A percentile compares a stretch with the other conserved stretches of the same genome.
Evolutionary conservation across 2,329 filamentous ascomycete genomes (phyloP).

Genomic region (Aspergillus cejpii): DNA sequence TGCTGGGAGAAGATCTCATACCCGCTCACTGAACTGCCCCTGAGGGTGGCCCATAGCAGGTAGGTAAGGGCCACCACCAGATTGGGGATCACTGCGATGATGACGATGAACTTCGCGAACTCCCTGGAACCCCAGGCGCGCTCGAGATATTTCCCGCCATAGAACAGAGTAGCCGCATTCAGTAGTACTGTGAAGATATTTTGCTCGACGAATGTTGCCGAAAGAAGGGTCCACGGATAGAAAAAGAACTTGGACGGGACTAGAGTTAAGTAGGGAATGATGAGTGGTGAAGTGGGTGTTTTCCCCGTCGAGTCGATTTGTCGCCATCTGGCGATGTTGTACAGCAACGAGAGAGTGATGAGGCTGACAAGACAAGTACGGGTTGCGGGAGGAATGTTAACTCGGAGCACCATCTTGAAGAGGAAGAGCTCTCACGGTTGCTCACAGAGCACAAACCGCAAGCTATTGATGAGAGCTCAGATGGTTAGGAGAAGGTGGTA

Average conservation of each 20-base stretch:
- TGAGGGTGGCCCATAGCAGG: conserved; percentile 65
- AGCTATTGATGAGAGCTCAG: conserved; percentile 16
- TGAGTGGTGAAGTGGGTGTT: conserved; percentile 44
- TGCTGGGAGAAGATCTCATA: conserved; percentile 24
- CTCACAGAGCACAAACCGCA: conserved; percentile 16
- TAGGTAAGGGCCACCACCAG: conserved; percentile 65
- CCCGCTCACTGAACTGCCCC: conserved; percentile 33
- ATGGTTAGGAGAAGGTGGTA: not conserved
- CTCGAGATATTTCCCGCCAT: conserved; percentile 91
- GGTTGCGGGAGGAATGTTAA: conserved; percentile 90
- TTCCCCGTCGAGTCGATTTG: conserved; percentile 60
- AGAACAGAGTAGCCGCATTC: conserved; percentile 72
- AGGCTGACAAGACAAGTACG: conserved; percentile 70
- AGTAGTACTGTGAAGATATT: conserved; percentile 82
- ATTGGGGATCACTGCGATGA: conserved; percentile 75
- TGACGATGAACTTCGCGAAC: conserved; percentile 79
- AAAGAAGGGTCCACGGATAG: conserved; percentile 89
- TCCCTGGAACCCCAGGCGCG: conserved; percentile 89
- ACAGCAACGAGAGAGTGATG: conserved; percentile 68
- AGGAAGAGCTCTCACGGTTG: conserved; percentile 17
- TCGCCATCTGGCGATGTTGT: conserved; percentile 57
- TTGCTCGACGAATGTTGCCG: conserved; percentile 81
- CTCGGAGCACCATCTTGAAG: conserved; percentile 64
- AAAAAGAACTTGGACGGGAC: conserved; percentile 75
- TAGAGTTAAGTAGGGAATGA: conserved; percentile 80